phyloP scores from a whole-genome alignment of 2,329 filamentous ascomycete genomes.

The Botrytis elliptica region DNA sequence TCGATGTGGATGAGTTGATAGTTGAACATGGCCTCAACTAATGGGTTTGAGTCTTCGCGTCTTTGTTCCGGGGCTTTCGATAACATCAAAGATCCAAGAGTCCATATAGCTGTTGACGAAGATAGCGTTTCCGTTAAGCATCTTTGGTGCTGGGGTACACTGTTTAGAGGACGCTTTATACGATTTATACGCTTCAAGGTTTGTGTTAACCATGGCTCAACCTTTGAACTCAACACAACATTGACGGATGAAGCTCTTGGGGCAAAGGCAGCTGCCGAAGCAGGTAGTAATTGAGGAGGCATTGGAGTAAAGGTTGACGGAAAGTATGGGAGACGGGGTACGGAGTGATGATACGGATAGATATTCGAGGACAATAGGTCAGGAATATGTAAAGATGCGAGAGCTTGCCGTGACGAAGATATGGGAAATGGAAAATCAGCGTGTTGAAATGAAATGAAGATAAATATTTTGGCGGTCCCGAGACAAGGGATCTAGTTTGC shows the following conservation, averaged over 20 bases:
- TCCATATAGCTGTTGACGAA: conserved; percentile 89
- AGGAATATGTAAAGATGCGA: conserved; percentile 26
- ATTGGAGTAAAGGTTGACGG: conserved; percentile 48
- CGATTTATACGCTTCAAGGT: conserved; percentile 96
- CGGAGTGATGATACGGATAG: conserved; percentile 24
- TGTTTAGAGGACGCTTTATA: conserved; percentile 96
- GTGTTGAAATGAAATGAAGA: conserved; percentile 40
- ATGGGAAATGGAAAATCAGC: conserved; percentile 1
- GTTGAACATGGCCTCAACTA: conserved; percentile 87
- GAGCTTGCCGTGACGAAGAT: conserved; percentile 21
- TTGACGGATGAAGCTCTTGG: conserved; percentile 87
- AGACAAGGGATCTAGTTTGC: conserved; percentile 55
- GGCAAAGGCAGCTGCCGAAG: conserved; percentile 94
- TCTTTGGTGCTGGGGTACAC: conserved; percentile 89
- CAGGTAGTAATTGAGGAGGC: conserved; percentile 90
- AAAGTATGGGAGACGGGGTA: conserved; percentile 16
- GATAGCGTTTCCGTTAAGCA: conserved; percentile 95
- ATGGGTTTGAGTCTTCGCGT: conserved; percentile 74
- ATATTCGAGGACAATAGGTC: conserved; percentile 25
- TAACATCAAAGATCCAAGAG: conserved; percentile 86
- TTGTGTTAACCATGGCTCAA: conserved; percentile 95
- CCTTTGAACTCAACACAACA: conserved; percentile 86
- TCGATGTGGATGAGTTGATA: conserved; percentile 91
- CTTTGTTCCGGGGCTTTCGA: conserved; percentile 87
- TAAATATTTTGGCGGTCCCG: conserved; percentile 45